Evolutionary conservation across 2,329 filamentous ascomycete genomes (phyloP), one percentile per base, ranked within the genome.

Genomic region (Capronia americana): DNA sequence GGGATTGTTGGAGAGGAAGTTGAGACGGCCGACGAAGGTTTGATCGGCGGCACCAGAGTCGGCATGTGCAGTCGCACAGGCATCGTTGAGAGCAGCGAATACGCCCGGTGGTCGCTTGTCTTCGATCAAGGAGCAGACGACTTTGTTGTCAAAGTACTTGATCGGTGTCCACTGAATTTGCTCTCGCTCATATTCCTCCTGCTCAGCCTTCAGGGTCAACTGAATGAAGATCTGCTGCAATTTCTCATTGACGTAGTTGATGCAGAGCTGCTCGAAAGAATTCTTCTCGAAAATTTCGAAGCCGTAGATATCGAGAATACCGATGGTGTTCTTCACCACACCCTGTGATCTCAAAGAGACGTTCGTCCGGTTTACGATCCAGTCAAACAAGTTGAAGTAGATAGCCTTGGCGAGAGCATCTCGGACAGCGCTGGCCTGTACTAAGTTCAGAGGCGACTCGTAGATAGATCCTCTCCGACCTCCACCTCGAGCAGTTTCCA

Each of bases 221-320:
- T 99, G 95, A 73, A 99, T 99, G 77, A 99, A 99, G 74, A 99
- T 98, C 76, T 99, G 95, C 80, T 99, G 95, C 65, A 99, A 83
- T 80, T 99, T 99, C 81, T 99, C 95, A 79, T 99, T 99, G 76
- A 98, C 96, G 76, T 98, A 99, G 83, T 99, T 99, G 85, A 99
- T 99, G 81, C 95, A 99, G 7, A 99, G 87, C 80, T 99, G 95
- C 78, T 99, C 95, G 75, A 99, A 99, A 71, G 92, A 97, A 82
- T 99, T 99, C 82, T 94, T 95, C 77, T 99, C 95, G 73, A 99
- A 99, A 72, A 99, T 99, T 77, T 99, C 95, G 75, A 99, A 99
- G 2, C 95, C 95, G 77, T 99, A 99, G 72, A 99, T 99, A 84
- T 99, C 95, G 72, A 99, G 85, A 76, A 99, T 98, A 76, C 95